Evolutionary conservation across 345 rosid species (phyloP).

Genomic region (Bruguiera parviflora): DNA sequence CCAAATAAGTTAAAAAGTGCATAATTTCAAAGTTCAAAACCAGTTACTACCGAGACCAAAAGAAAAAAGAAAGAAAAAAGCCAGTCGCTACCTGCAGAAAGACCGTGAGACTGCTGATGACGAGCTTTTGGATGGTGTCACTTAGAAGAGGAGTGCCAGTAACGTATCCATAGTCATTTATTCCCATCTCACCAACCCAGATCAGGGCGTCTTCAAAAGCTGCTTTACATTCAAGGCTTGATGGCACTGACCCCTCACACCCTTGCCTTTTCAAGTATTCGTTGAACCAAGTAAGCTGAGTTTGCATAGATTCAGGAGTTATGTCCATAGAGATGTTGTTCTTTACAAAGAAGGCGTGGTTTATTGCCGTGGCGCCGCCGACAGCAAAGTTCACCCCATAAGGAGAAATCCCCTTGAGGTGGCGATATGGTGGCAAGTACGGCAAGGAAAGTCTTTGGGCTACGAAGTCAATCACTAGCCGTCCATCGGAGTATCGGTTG

Average conservation of each 20-base stretch:
- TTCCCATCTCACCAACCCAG: slow-evolving; percentile 98
- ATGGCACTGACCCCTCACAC: slow-evolving; percentile 22
- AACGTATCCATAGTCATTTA: slow-evolving; percentile 76
- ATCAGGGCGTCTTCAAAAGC: slow-evolving; percentile 55
- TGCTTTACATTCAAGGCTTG: slow-evolving; percentile 31
- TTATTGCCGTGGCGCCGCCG: slow-evolving; percentile 75
- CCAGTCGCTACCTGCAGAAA: slow-evolving; percentile 52
- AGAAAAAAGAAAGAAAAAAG: too few relatives aligned
- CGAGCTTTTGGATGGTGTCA: slow-evolving; percentile 49
- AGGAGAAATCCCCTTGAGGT: slow-evolving; percentile 22
- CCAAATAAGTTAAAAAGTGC: too few relatives aligned
- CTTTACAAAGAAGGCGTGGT: slow-evolving; percentile 65
- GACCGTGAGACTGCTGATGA: slow-evolving; percentile 35
- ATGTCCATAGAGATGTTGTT: slow-evolving; percentile 61
- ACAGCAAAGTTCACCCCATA: slow-evolving; percentile 84
- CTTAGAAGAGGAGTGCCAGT: slow-evolving; percentile 47
- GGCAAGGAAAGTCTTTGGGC: slow-evolving; percentile 64
- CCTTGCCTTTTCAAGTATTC: slow-evolving; percentile 49
- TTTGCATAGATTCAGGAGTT: slow-evolving; percentile 71
- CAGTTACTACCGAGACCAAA: too few relatives aligned
- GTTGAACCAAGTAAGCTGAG: slow-evolving; percentile 69
- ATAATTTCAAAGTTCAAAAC: too few relatives aligned
- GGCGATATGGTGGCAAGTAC: slow-evolving; percentile 63
- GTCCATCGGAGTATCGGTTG: slow-evolving; percentile 90
- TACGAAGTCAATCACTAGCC: slow-evolving; percentile 80